These are phyloP conservation scores for Vigna trinervia DNA, from an alignment of 306 rosid genomes.

Conservation along the genomic window DNA sequence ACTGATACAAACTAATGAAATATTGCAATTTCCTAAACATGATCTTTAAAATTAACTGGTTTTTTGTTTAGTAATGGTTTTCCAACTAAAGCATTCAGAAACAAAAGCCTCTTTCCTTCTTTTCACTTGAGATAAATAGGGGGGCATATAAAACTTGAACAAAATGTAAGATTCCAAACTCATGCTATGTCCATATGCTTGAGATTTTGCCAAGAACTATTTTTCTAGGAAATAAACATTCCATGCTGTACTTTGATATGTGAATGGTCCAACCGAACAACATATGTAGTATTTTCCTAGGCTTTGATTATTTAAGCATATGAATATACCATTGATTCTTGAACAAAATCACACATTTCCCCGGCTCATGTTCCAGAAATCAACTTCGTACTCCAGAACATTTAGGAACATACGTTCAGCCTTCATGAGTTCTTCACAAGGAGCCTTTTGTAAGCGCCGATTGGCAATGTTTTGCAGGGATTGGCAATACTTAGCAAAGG, in stretches of 20 bases:
- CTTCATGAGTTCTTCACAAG: conserved; percentile 52
- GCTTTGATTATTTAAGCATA: background rate
- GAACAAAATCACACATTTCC: conserved; percentile 38
- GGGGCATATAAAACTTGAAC: background rate
- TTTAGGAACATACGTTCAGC: conserved; percentile 60
- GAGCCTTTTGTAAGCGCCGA: conserved; percentile 55
- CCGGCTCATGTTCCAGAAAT: conserved; percentile 82
- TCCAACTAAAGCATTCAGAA: conserved; percentile 16
- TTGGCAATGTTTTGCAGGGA: conserved; percentile 59
- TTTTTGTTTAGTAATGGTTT: background rate
- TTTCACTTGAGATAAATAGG: background rate
- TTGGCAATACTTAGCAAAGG: conserved; percentile 69
- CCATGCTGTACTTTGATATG: background rate
- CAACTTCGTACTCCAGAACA: conserved; percentile 75
- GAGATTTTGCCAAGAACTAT: background rate
- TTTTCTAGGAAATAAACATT: background rate
- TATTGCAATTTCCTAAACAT: background rate
- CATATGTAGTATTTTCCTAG: background rate
- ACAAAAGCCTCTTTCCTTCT: background rate
- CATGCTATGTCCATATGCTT: background rate
- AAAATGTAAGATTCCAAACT: background rate
- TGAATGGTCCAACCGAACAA: background rate
- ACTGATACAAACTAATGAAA: background rate
- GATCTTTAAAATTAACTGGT: background rate
- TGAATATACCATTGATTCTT: background rate